A percentile compares a stretch with the other conserved stretches of the same genome.
phyloP scores from a whole-genome alignment of 2,329 filamentous ascomycete species.

The Talaromyces rugulosus region DNA sequence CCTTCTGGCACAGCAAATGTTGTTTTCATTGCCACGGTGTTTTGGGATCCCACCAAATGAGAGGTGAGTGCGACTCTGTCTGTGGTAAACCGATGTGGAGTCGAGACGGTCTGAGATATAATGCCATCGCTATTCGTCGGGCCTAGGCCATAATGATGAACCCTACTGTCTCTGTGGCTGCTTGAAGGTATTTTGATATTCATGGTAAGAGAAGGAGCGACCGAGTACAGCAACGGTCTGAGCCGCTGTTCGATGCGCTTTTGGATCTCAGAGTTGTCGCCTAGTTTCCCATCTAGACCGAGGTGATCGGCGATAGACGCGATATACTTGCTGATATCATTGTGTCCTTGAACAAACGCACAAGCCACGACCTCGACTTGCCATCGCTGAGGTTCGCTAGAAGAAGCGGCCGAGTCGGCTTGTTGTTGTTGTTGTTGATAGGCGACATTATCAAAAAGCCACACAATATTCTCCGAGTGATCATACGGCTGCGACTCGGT shows the following conservation, averaged over 20 bases:
- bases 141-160: slow-evolving; percentile 53
- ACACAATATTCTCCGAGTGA: slow-evolving; percentile 66
- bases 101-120: slow-evolving; percentile 57
- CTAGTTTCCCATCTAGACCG: slow-evolving; percentile 57
- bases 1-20: slow-evolving; percentile 71
- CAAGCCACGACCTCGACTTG: slow-evolving; percentile 78
- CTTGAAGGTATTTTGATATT: slow-evolving; percentile 51
- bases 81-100: slow-evolving; percentile 42
- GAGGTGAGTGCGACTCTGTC: slow-evolving; percentile 39
- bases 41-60: slow-evolving; percentile 16
- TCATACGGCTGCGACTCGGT: slow-evolving; percentile 53
- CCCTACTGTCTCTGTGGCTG: slow-evolving; percentile 16
- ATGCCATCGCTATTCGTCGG: slow-evolving; percentile 71
- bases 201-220: slow-evolving; percentile 66
- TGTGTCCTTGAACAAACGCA: slow-evolving; percentile 70
- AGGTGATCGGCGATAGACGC: slow-evolving; percentile 66
- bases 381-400: slow-evolving; percentile 52
- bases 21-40: slow-evolving; percentile 61
- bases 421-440: slow-evolving; percentile 46
- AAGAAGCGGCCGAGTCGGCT: slow-evolving; percentile 13
- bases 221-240: slow-evolving; percentile 69
- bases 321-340: slow-evolving; percentile 64
- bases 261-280: slow-evolving; percentile 50
- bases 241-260: slow-evolving; percentile 56
- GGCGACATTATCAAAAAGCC: slow-evolving; percentile 88